A percentile compares a stretch with the other conserved stretches of the same genome.
phyloP scores from a whole-genome alignment of 2,329 filamentous ascomycete species.

The Colletotrichum falcatum region DNA sequence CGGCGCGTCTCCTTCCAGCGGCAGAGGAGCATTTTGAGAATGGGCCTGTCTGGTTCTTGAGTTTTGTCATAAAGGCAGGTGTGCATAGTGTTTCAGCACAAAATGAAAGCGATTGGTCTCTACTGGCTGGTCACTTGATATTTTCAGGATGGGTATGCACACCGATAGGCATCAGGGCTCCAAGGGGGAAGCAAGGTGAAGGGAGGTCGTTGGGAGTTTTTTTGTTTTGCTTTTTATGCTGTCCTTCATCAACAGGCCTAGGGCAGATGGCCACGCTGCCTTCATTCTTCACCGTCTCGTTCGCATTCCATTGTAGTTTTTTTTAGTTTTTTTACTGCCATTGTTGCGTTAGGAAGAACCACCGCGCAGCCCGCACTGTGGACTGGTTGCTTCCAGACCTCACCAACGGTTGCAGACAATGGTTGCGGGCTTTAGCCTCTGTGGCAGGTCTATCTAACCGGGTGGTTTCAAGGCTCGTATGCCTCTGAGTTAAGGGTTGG shows the following conservation, averaged over 20 bases:
- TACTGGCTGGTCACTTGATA: constrained; percentile 3
- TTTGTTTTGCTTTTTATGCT: constrained; percentile 7
- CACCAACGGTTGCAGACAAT: background rate
- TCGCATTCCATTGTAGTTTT: constrained; percentile 36
- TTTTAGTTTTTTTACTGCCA: constrained; percentile 2
- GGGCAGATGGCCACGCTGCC: constrained; percentile 11
- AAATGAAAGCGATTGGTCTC: background rate
- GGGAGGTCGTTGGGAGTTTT: constrained; percentile 33
- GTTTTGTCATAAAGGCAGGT: constrained; percentile 15
- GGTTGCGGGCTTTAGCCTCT: background rate
- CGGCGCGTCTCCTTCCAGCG: constrained; percentile 20
- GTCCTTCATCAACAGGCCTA: constrained; percentile 13
- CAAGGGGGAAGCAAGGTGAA: background rate
- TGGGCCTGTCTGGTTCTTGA: background rate
- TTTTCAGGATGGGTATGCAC: constrained; percentile 19
- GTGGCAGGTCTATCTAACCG: background rate
- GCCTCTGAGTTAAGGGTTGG: background rate
- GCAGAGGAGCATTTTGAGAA: constrained; percentile 20
- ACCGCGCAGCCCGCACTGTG: background rate
- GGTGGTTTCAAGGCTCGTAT: background rate
- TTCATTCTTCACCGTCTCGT: constrained; percentile 26
- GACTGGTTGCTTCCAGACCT: constrained; percentile 7
- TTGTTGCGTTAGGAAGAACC: background rate
- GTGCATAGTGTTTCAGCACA: constrained; percentile 18
- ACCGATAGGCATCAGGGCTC: constrained; percentile 15